phyloP scores from a whole-genome alignment of 192 early-diverging fungal genomes.

The Coemansia sp. region DNA sequence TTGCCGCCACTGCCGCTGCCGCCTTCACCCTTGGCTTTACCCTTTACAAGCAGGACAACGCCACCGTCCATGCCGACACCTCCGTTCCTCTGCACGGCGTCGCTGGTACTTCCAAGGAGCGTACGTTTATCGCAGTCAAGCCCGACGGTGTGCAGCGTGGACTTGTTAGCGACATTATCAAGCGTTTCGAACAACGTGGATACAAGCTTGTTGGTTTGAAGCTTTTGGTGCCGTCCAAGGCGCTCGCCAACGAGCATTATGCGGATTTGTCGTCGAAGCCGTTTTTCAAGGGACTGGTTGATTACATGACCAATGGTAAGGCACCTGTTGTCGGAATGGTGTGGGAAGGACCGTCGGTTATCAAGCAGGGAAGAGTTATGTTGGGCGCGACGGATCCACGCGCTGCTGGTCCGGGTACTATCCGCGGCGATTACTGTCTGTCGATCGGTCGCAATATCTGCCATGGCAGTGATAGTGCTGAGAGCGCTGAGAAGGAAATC shows the following conservation, averaged over 20 bases:
- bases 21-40: constrained; percentile 37
- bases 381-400: constrained; percentile 93
- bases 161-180: constrained; percentile 84
- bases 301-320: constrained; percentile 89
- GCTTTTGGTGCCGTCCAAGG: constrained; percentile 63
- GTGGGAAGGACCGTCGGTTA: constrained; percentile 86
- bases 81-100: constrained; percentile 55
- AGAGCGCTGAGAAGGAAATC: constrained; percentile 81
- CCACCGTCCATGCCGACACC: constrained; percentile 39
- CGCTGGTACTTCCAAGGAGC: constrained; percentile 65
- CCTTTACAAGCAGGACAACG: constrained; percentile 21
- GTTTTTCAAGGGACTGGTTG: constrained; percentile 86
- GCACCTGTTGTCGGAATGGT: constrained; percentile 83
- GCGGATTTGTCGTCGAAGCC: constrained; percentile 81
- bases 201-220: constrained; percentile 91
- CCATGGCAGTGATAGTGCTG: constrained; percentile 86
- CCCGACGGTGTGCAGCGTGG: constrained; percentile 87
- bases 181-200: constrained; percentile 84
- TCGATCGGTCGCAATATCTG: constrained; percentile 80
- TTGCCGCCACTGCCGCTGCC: constrained; percentile 33
- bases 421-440: constrained; percentile 85
- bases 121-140: constrained; percentile 79
- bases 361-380: constrained; percentile 84
- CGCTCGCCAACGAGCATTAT: constrained; percentile 84
- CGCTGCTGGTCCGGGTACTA: constrained; percentile 82